Base-by-base conservation (phyloP, 257 asterid species). In the Scutellaria minor region DNA sequence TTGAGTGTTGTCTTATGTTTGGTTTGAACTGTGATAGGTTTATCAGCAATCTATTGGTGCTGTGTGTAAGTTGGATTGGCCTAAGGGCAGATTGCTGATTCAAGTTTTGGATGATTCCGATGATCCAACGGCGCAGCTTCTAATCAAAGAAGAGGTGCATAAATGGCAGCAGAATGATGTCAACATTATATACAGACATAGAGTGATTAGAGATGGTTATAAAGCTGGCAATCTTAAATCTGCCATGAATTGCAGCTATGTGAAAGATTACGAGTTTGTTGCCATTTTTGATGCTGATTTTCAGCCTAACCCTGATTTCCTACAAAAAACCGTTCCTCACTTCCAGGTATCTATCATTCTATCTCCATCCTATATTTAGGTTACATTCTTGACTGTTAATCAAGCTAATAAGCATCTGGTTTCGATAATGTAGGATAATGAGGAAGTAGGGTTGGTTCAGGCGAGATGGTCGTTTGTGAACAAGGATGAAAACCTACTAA, bases 391-490 rank as follows among this genome's bases (percentile, higher is more conserved):
- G 37, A 31, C 0, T 31, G 5, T 31, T 2, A 31, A 56, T 11
- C 9, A 22, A 40, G 65, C 63, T 37, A 15, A 72, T 72, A 31
- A 14, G 61, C 5, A 39, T 56, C 5, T 76, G 66, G 6, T 27
- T 70, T 71, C 70, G 9, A 50, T 53, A 1, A 42, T 85, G 79
- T 75, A 93, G 98, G 98, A 88, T 79, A 93, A 93, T 47, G 97
- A 91, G 73, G 96, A 91, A 24, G 73, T 93, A 52, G 98, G 96
- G 44, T 77, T 93, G 90, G 98, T 93, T 66, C 98, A 93, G 45
- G 97, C 98, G 12, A 84, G 98, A 51, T 93, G 98, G 98, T 91
- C 98, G 11, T 93, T 93, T 58, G 98, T 93, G 65, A 93, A 93
- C 87, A 91, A 87, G 77, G 98, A 91, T 52, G 98, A 93, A 76